Evolutionary conservation across 106 monocot species (phyloP).

Genomic region (Agapanthus africanus): DNA sequence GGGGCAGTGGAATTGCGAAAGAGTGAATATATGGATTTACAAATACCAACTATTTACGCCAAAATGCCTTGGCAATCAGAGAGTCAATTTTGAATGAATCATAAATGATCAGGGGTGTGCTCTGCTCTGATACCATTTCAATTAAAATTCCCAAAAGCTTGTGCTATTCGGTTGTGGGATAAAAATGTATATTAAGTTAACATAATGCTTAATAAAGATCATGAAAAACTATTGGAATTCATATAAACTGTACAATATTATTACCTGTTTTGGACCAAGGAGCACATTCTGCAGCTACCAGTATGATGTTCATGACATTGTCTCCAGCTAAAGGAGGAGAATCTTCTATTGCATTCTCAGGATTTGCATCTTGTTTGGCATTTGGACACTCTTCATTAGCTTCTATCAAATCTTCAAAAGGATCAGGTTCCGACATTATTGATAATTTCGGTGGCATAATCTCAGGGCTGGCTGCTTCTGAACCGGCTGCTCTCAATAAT

Average conservation of each 20-base stretch:
- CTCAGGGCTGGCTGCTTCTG: slow-evolving; percentile 8
- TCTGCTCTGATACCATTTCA: too few species aligned
- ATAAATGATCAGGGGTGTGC: too few species aligned
- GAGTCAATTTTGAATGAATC: too few species aligned
- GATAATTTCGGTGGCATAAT: slow-evolving; percentile 6
- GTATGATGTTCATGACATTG: slow-evolving; percentile 86
- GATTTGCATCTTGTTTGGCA: slow-evolving; percentile 8
- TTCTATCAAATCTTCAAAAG: slow-evolving; percentile 13
- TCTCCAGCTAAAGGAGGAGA: slow-evolving; percentile 53
- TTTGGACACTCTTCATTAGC: slow-evolving; percentile 8
- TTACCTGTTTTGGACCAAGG: slow-evolving; percentile 94
- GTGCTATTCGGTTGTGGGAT: too few species aligned
- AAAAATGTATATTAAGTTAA: too few species aligned
- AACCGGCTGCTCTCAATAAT: slow-evolving; percentile 18
- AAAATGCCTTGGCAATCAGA: too few species aligned
- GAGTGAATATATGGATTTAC: too few species aligned
- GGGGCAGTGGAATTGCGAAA: too few species aligned
- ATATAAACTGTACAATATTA: not conserved
- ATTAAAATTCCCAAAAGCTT: too few species aligned
- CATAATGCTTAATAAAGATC: too few species aligned
- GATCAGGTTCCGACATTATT: slow-evolving; percentile 5
- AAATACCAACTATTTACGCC: too few species aligned
- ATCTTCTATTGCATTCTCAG: slow-evolving; percentile 29
- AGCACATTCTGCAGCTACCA: slow-evolving; percentile 86
- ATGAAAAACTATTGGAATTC: not conserved